Conservation (phyloP, 2,329 filamentous ascomycete genomes). For the Ascochyta fabae region DNA sequence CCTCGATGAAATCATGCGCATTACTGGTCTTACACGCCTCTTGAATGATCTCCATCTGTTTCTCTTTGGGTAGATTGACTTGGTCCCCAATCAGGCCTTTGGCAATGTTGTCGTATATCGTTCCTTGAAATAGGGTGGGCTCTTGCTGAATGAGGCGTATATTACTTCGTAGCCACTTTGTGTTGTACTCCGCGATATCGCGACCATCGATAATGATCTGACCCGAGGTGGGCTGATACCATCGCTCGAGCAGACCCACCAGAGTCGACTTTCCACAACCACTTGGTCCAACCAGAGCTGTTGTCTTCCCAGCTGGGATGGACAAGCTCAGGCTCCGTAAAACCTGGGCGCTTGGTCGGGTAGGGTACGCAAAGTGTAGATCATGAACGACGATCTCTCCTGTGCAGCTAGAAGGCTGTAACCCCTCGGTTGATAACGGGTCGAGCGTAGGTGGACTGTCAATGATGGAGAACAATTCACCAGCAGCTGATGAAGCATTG, state of each 20-base stretch:
- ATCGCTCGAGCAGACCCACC: constrained; percentile 86
- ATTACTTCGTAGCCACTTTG: constrained; percentile 87
- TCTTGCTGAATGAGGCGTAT: constrained; percentile 92
- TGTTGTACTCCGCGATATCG: constrained; percentile 79
- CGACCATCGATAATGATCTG: constrained; percentile 35
- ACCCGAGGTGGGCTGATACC: constrained; percentile 71
- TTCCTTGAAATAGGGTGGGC: constrained; percentile 84
- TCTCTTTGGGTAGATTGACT: constrained; percentile 43
- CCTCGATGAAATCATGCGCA: constrained; percentile 84
- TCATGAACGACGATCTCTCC: constrained; percentile 91
- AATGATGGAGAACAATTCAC: constrained; percentile 58
- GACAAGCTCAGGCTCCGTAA: constrained; percentile 55
- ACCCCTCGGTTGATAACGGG: constrained; percentile 16
- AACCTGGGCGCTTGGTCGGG: constrained; percentile 73
- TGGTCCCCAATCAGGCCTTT: constrained; percentile 77
- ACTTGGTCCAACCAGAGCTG: constrained; percentile 72
- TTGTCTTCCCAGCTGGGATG: constrained; percentile 67
- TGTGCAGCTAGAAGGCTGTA: constrained; percentile 55
- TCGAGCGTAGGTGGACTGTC: constrained; percentile 82
- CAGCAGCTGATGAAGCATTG: constrained; percentile 21
- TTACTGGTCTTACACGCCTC: constrained; percentile 66
- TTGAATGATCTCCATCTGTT: constrained; percentile 2
- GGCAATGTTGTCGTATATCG: constrained; percentile 85
- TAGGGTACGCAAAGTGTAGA: constrained; percentile 93
- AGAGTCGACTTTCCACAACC: constrained; percentile 89